Evolutionary conservation across 2,329 filamentous ascomycete species (phyloP).

Genomic region (Colletotrichum navitas): DNA sequence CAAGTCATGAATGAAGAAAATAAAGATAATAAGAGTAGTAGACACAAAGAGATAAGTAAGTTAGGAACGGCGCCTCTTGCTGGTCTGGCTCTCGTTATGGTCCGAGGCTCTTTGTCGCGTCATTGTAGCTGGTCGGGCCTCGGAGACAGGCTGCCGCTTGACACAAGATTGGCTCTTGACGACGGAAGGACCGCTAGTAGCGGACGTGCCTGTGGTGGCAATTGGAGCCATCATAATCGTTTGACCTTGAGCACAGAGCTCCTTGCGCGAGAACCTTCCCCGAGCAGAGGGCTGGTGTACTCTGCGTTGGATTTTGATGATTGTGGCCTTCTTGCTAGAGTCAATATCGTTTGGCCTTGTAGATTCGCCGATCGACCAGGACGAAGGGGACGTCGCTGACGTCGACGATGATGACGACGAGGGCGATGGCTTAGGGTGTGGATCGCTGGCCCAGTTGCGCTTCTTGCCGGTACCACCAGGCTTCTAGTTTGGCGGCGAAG

Average conservation of each 20-base stretch:
- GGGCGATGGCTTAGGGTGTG: not conserved
- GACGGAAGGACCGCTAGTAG: not conserved
- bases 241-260: not conserved
- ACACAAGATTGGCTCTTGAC: not conserved
- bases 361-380: not conserved
- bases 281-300: slow-evolving; percentile 2
- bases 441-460: not conserved
- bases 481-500: slow-evolving; percentile 60
- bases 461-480: slow-evolving; percentile 12
- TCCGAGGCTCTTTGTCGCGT: slow-evolving; percentile 7
- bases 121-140: not conserved
- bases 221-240: not conserved
- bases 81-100: not conserved
- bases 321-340: not conserved
- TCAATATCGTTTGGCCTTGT: not conserved
- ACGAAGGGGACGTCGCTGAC: not conserved
- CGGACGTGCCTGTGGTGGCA: not conserved
- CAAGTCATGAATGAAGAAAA: slow-evolving; percentile 6
- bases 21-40: slow-evolving; percentile 2
- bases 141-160: not conserved
- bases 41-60: slow-evolving; percentile 11
- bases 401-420: not conserved
- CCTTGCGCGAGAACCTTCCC: slow-evolving; percentile 5
- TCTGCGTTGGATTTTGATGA: not conserved
- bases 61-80: slow-evolving; percentile 24